phyloP scores from a whole-genome alignment of 805 yeast species.

The Yarrowia yakushimensis region DNA sequence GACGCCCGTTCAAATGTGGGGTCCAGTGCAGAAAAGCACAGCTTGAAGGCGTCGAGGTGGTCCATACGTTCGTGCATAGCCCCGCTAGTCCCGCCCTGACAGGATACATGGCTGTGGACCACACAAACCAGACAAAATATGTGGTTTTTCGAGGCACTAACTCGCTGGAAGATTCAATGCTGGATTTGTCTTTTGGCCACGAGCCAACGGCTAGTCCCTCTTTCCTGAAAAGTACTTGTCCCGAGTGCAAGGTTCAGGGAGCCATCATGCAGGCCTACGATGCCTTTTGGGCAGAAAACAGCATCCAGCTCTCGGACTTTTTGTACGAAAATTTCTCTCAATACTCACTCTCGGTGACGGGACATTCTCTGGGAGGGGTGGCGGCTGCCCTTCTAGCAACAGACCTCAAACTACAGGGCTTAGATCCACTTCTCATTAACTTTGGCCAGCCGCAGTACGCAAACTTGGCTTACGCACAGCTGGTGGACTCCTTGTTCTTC shows the following conservation, averaged over 20 bases:
- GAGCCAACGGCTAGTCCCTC: neutral
- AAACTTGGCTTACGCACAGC: constrained; percentile 40
- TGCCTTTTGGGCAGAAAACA: neutral
- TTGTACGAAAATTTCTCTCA: neutral
- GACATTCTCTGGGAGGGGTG: constrained; percentile 13
- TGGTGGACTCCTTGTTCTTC: constrained; percentile 40
- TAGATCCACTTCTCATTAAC: neutral
- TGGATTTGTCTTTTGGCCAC: constrained; percentile 11
- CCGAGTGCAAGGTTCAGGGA: constrained; percentile 16
- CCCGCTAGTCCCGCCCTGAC: neutral
- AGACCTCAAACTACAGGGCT: neutral
- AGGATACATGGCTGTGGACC: constrained; percentile 10
- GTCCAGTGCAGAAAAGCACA: neutral
- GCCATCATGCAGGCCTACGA: constrained; percentile 1
- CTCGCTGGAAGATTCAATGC: constrained; percentile 10
- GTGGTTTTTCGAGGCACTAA: constrained; percentile 16
- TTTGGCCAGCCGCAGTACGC: constrained; percentile 31
- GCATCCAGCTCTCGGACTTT: neutral
- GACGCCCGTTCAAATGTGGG: constrained; percentile 12
- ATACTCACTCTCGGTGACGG: neutral
- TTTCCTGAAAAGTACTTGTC: neutral
- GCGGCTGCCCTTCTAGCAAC: constrained; percentile 10
- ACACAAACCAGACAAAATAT: constrained; percentile 13
- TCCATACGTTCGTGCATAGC: neutral
- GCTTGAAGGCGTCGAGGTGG: neutral